Base-by-base conservation (phyloP, 352 stramenopile genomes). In the Phytophthora uliginosa region DNA sequence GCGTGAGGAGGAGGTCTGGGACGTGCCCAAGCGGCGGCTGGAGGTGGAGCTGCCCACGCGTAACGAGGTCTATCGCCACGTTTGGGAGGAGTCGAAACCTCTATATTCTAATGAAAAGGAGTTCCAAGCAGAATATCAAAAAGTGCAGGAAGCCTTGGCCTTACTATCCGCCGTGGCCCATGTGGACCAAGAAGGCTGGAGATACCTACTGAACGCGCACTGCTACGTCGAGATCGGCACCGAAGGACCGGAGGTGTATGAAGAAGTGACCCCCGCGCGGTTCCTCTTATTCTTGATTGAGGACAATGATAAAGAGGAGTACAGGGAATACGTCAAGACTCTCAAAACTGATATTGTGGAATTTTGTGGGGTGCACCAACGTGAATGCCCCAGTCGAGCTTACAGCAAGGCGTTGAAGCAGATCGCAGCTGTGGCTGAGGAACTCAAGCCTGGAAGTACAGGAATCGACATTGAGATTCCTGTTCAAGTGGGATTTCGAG, bases 161-260 rank as follows among this genome's bases (percentile, higher is more conserved):
- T 59, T 83, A 9, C 38, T 83, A n/a, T 65, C 59, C n/a, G 61
- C 77, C 7, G 69, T 83, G 28, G 68, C 70, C 4, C 54, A 53
- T 20, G 58, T 75, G 28, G 71, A 75, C 34, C 59, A 71, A 54
- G 45, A 42, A 7, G 63, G 47, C 4, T 84, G 77, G 77, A 73
- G 58, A 38, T 68, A 66, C 66, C 22, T 84, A 17, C 58, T 84
- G 5, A 34, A 66, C n/a, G 45, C 73, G 5, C 22, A 68, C n/a
- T 84, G 77, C 24, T 55, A 57, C 2, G 69, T 81, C n/a, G 31
- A 45, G 3, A 56, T 79, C 2, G 66, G 65, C 0, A 48, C 42
- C 9, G 47, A 73, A 34, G 66, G 65, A 10, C 63, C 70, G 12
- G 59, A 69, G 33, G 50, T 47, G 28, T 76, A 59, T 6, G 73